Evolutionary conservation across 2,329 filamentous ascomycete genomes (phyloP), one percentile per base, ranked within the genome.

Genomic region (Xylaria arbuscula): DNA sequence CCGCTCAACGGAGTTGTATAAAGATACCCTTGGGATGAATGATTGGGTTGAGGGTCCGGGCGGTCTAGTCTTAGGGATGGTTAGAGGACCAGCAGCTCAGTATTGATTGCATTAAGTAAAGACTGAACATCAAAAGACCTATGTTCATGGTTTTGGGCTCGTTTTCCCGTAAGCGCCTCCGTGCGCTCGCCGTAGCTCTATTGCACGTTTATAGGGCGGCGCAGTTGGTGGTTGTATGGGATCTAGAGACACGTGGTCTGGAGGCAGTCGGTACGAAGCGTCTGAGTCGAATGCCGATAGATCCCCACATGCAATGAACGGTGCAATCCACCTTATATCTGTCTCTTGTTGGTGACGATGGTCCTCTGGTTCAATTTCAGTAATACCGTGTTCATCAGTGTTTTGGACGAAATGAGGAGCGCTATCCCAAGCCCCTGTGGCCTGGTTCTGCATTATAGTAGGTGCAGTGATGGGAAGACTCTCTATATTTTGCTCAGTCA

Each of bases 281-380:
- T 99, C 96, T 0, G 95, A 94, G 82, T 99, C 96, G 82, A 94
- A 99, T 11, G 93, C 90, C 28, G 94, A 97, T 62, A 99, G 85
- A 81, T 99, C 96, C 54, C 96, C 96, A 79, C 96, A 99, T n/a
- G 96, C 94, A 75, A 99, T 88, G 78, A 99, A 99, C 0, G 95
- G 94, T 3, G 94, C 94, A 74, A 98, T 95, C 94, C 95, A 98
- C 59, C 91, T 84, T 36, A 84, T 80, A 68, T 89, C 85, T 59
- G 81, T 73, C 67, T 77, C 77, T 71, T 71, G 40, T 72, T 75
- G 51, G 76, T 80, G 69, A 71, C 78, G 67, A 67, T 79, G 53
- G 71, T 84, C 86, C 77, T 89, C 85, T n/a, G 85, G 76, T 79
- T 83, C 76, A 78, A 85, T 74, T 78, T 87, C 80, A 81, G 84